Evolutionary conservation across 495 filamentous ascomycete species (phyloP).

Genomic region (Xylaria nigripes): DNA sequence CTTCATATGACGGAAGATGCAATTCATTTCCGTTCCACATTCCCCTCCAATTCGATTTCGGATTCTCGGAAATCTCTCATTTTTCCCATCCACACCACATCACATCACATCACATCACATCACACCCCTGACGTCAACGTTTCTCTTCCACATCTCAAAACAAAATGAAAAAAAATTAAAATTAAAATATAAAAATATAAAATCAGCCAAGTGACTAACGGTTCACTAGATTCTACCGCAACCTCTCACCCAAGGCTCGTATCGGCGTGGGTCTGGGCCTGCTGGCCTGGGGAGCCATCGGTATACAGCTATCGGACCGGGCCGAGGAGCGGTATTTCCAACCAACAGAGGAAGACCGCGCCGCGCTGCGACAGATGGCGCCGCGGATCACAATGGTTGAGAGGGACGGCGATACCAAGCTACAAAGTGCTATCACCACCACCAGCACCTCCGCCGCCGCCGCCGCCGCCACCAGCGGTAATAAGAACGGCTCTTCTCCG

Average conservation of each 20-base stretch:
- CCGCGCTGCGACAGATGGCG: conserved; percentile 26
- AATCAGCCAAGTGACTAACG: background rate
- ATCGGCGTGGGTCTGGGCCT: conserved; percentile 35
- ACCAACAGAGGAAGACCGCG: conserved; percentile 39
- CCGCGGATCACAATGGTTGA: conserved; percentile 36
- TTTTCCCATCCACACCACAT: background rate
- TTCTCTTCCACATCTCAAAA: background rate
- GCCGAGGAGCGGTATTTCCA: conserved; percentile 34
- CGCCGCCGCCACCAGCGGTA: background rate
- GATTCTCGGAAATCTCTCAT: background rate
- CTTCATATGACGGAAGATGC: background rate
- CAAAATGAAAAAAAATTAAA: background rate
- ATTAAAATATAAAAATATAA: background rate
- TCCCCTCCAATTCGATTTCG: background rate
- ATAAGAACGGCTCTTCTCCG: background rate
- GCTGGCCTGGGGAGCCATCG: conserved; percentile 36
- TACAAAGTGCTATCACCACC: background rate
- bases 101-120: background rate
- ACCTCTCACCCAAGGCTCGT: conserved; percentile 30
- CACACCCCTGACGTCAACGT: background rate
- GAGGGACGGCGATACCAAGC: conserved; percentile 4
- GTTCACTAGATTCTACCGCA: conserved; percentile 26
- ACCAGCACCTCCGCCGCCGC: too few relatives aligned
- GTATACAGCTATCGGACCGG: conserved; percentile 33
- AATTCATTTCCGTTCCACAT: background rate